Conservation (phyloP, 176 grass and related monocot species). For the Oryza glumipatula region DNA sequence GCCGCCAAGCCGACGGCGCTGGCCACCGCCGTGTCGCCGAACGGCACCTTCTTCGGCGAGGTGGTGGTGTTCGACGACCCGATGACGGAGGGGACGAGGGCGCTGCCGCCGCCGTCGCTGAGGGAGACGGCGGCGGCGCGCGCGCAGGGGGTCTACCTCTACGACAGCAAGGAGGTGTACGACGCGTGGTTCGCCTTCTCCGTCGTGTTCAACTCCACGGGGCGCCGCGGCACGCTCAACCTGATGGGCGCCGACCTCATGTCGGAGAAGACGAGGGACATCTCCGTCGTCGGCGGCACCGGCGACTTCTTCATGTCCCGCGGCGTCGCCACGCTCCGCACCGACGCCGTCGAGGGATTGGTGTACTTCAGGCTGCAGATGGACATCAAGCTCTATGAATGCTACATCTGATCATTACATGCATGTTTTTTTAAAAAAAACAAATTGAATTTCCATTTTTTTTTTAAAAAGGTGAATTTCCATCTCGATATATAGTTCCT, state of each 20-base stretch:
- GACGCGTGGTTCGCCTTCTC: constrained; percentile 40
- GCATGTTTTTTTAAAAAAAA: no score
- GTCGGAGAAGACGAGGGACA: not conserved
- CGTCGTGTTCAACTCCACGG: constrained; percentile 36
- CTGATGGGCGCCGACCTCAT: constrained; percentile 33
- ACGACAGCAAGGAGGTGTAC: constrained; percentile 3
- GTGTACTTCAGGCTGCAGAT: constrained; percentile 42
- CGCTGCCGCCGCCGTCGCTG: not conserved
- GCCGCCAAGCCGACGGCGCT: constrained; percentile 13
- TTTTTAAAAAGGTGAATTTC: no score
- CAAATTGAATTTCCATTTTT: no score
- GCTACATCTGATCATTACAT: constrained; percentile 2
- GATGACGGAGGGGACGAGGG: not conserved
- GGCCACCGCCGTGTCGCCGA: not conserved
- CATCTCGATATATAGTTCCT: no score
- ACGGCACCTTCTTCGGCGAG: constrained; percentile 18
- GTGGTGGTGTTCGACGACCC: constrained; percentile 36
- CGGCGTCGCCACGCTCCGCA: constrained; percentile 7
- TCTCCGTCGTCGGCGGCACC: constrained; percentile 40
- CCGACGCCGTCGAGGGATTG: not conserved
- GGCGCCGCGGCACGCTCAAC: constrained; percentile 23
- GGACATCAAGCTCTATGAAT: constrained; percentile 49
- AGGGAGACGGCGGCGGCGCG: not conserved
- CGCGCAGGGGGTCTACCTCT: constrained; percentile 39
- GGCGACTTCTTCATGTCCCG: constrained; percentile 48